phyloP scores from a whole-genome alignment of 352 stramenopile genomes.

The Pythium plurisporium region DNA sequence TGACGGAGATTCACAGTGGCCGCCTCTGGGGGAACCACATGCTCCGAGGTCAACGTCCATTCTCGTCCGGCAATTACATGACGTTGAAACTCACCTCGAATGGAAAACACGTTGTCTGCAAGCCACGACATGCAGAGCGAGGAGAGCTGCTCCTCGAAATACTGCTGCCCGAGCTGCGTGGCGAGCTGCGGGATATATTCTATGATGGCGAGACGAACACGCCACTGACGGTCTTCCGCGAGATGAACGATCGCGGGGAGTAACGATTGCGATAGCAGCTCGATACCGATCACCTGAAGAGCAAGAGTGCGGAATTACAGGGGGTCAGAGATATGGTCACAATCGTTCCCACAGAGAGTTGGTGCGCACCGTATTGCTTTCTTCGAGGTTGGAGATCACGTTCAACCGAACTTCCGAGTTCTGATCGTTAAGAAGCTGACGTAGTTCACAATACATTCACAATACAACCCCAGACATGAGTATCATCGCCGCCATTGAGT shows the following conservation, averaged over 20 bases:
- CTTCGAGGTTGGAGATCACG: conserved; percentile 97
- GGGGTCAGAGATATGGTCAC: no score
- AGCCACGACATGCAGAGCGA: conserved; percentile 97
- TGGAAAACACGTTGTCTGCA: conserved; percentile 95
- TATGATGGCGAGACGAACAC: conserved; percentile 97
- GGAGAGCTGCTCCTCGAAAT: conserved; percentile 95
- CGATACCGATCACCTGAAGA: conserved; percentile 94
- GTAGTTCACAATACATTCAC: no score
- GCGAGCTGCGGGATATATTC: conserved; percentile 97
- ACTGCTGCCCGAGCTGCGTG: conserved; percentile 92
- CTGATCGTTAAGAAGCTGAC: conserved; percentile 92
- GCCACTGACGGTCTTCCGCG: conserved; percentile 98
- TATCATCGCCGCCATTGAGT: no score
- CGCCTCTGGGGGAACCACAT: no score
- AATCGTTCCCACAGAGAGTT: no score
- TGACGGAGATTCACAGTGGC: conserved; percentile 94
- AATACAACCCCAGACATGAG: no score
- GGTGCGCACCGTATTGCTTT: conserved; percentile 88
- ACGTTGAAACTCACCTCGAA: conserved; percentile 77
- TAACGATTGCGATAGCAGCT: conserved; percentile 95
- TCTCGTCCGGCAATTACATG: no score
- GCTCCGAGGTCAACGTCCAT: no score
- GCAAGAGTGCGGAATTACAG: no score
- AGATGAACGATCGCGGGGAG: conserved; percentile 97
- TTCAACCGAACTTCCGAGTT: conserved; percentile 98